Base-by-base conservation (phyloP, 345 rosid species). In the Hibiscus syriacus region DNA sequence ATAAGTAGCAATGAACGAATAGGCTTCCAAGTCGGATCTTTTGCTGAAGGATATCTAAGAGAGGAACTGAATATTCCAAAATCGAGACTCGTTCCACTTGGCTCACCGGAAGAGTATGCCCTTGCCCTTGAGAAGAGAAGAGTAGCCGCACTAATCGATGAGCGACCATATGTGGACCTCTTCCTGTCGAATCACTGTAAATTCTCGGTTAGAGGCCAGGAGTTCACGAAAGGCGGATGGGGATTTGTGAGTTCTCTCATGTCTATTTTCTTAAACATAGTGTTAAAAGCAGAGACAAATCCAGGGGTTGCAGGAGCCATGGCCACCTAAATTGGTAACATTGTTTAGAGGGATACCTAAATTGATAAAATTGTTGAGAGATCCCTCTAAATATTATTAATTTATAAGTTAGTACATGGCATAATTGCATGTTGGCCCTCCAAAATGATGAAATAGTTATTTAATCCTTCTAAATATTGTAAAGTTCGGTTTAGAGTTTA, bases 131-230 rank as follows among this genome's bases (percentile, higher is more conserved):
- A 68, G 48, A 85, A 76, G 16, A 85, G 90, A 68, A 86, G 84
- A n/a, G 98, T 92, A 66, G 80, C 90, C 70, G 98, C 98, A 2
- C 75, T 92, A 59, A 88, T 90, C 14, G 98, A 92, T 56, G 98
- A 92, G 75, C 79, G 70, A 3, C 83, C 98, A n/a, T 92, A 92
- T 41, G 55, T 92, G 12, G 87, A 92, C 8, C 85, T 88, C 70
- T 92, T 92, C 81, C 95, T 92, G 34, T 81, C 91, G 0, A 80
- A 83, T 1, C 72, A 84, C 67, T 92, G 98, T 43, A 73, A 79
- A 30, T 92, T 85, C 74, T 86, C 91, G 26, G 72, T 88, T 56
- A 80, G 90, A 81, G 98, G 98, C 56, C 85, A 84, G 66, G 91
- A 78, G 80, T 92, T 92, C 75, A 92, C 97, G 39, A 88, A 82